phyloP scores from a whole-genome alignment of 257 asterid species.

The Lithospermum erythrorhizon region DNA sequence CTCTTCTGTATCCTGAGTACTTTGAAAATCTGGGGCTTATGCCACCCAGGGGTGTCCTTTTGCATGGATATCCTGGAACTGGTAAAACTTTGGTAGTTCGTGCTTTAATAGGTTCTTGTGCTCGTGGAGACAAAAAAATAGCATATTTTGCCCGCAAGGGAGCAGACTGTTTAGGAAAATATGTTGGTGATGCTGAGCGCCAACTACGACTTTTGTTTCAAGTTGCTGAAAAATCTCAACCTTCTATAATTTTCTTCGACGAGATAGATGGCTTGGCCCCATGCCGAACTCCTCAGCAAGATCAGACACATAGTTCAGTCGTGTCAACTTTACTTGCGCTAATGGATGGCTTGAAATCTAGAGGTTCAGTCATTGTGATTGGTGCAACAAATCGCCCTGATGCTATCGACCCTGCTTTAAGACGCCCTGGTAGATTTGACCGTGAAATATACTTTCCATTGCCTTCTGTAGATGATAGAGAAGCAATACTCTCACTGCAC shows the following conservation, averaged over 20 bases:
- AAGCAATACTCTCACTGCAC: constrained; percentile 77
- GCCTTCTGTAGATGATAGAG: constrained; percentile 87
- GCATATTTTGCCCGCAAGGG: constrained; percentile 99
- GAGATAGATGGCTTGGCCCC: constrained; percentile 99
- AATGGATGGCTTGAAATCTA: constrained; percentile 95
- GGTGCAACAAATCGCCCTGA: constrained; percentile 99
- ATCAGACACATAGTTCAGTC: constrained; percentile 98
- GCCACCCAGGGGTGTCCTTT: constrained; percentile 97
- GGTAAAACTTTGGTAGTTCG: constrained; percentile 98
- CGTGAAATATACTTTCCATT: constrained; percentile 91
- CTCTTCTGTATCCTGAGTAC: constrained; percentile 84
- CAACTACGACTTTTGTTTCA: constrained; percentile 91
- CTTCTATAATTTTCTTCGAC: constrained; percentile 93
- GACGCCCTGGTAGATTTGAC: constrained; percentile 99
- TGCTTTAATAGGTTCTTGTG: constrained; percentile 93
- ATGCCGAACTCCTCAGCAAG: constrained; percentile 78
- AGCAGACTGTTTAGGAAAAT: constrained; percentile 97
- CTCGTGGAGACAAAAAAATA: constrained; percentile 87
- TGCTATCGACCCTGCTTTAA: constrained; percentile 91
- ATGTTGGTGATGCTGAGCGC: constrained; percentile 99
- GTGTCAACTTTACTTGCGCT: constrained; percentile 95
- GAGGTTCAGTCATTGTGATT: constrained; percentile 95
- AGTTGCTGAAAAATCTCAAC: constrained; percentile 98
- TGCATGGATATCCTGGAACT: constrained; percentile 99
- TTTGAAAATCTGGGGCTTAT: constrained; percentile 72